Evolutionary conservation across 1,284 basidiomycete species (phyloP), one percentile per base, ranked within the genome.

Genomic region (Leccinum subrobustum): DNA sequence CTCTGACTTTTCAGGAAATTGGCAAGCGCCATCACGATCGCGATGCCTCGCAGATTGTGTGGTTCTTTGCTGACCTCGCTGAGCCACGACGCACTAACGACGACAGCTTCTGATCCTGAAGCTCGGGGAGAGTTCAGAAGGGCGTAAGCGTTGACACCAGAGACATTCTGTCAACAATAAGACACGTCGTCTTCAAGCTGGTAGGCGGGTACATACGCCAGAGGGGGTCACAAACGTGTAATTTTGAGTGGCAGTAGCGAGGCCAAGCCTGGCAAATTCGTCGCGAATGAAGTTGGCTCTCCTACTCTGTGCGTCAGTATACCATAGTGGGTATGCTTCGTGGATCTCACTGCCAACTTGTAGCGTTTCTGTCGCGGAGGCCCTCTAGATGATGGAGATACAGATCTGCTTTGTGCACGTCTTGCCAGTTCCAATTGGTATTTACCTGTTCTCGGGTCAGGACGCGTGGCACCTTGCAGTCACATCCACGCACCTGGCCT

Each of bases 41-140:
- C 84, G 25, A 97, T 81, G 1, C 97, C 97, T 50, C 97, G 84
- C 16, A 96, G 77, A 71, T 99, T 99, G 56, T 87, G 76, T 9
- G 83, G 78, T 60, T 79, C 82, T 60, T 84, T 83, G 29, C 81
- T 85, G 51, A 76, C 80, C 62, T 81, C 79, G 66, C 92, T 95
- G 4, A 87, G 68, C 93, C 94, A 96, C 11, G 94, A 92, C 1
- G 96, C 95, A 62, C 89, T 89, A 44, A 98, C 81, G 20, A 98
- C 83, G 67, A 97, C 90, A 2, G 95, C 92, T 75, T 99, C 96
- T 2, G 88, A 87, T 1, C 95, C 96, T 29, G 95, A 88, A 4
- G 91, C 85, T 18, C 96, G 85, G 2, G 96, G 95, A 3, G 96
- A 90, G 6, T 85, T 81, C 51, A 94, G 78, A 27, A 93, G 79